Base-by-base conservation (phyloP, 345 rosid species). In the Iberis pinnata region DNA sequence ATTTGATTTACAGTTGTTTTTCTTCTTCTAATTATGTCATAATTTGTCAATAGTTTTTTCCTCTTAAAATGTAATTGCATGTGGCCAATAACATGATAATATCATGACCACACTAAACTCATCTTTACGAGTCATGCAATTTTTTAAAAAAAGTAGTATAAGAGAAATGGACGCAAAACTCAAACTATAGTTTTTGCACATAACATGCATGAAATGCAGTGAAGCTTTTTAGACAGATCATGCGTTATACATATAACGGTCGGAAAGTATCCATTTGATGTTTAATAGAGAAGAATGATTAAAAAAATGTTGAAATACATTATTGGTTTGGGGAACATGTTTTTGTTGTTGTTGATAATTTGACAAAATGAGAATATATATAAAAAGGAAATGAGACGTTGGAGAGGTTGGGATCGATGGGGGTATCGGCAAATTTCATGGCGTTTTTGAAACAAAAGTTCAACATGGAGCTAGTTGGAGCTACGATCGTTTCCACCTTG, bases 381-480 rank as follows among this genome's bases (percentile, higher is more conserved):
- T 53, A 45, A n/a, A 5, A 5, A 84, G 95, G 79, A 66, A 88
- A 88, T 67, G 86, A 79, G 58, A 73, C 88, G 18, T 68, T 88
- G 40, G 97, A 84, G 79, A 80, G 78, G 49, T 14, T 80, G 35
- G 97, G 80, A 9, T 43, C 85, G 1, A 61, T 75, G 43, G 77
- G 95, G 7, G 6, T 88, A 44, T 22, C 71, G 7, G 78, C 73
- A 14, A 85, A 80, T 61, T 61, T 88, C n/a, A 69, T 72, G 53
- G 73, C 73, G 52, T 88, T 84, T 60, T 49, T 88, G 52, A 49
- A 61, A 9, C 67, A 20, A 12, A 67, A 65, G 59, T 78, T 73
- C 58, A 80, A 80, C 67, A 47, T 82, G 75, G 67, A 75, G 26
- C 80, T 72, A 33, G 88, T 67, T 31, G 61, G 55, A 49, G 72